Conservation (phyloP, 2,329 filamentous ascomycete species). For the Cladosporium sp. region DNA sequence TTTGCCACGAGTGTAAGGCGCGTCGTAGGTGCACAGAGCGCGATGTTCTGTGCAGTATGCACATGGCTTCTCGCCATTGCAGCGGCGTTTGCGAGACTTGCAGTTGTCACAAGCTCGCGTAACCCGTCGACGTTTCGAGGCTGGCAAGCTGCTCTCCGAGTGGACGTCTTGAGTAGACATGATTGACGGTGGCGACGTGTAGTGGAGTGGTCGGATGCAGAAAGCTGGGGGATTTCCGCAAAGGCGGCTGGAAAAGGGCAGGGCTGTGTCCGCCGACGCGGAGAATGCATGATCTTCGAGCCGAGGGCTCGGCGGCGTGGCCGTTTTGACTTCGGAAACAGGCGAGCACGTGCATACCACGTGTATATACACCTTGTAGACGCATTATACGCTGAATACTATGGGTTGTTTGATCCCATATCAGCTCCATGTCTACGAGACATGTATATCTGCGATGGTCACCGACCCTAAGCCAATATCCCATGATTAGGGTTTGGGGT, state of each 20-base stretch:
- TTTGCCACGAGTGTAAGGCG: constrained; percentile 49
- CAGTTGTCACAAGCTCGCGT: constrained; percentile 35
- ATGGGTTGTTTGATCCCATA: too few relatives aligned
- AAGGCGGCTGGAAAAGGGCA: neutral
- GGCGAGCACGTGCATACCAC: too few relatives aligned
- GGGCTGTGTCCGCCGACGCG: neutral
- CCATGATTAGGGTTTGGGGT: neutral
- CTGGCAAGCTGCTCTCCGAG: neutral
- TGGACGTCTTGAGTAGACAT: neutral
- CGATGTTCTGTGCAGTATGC: constrained; percentile 37
- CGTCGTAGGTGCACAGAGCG: constrained; percentile 50
- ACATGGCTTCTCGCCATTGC: constrained; percentile 44
- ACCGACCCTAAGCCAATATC: neutral
- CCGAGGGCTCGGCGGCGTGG: neutral
- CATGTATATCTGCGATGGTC: too few relatives aligned
- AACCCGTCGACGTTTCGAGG: constrained; percentile 21
- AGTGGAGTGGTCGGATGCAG: neutral
- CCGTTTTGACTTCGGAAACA: neutral
- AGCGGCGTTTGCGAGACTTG: constrained; percentile 43
- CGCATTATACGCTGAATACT: too few relatives aligned
- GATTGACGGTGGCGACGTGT: neutral
- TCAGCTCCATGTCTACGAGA: too few relatives aligned
- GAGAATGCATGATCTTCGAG: neutral
- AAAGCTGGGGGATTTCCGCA: constrained; percentile 1
- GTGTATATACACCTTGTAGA: too few relatives aligned